Evolutionary conservation across 495 filamentous ascomycete genomes (phyloP).

Genomic region (Penicillium atrosanguineum): DNA sequence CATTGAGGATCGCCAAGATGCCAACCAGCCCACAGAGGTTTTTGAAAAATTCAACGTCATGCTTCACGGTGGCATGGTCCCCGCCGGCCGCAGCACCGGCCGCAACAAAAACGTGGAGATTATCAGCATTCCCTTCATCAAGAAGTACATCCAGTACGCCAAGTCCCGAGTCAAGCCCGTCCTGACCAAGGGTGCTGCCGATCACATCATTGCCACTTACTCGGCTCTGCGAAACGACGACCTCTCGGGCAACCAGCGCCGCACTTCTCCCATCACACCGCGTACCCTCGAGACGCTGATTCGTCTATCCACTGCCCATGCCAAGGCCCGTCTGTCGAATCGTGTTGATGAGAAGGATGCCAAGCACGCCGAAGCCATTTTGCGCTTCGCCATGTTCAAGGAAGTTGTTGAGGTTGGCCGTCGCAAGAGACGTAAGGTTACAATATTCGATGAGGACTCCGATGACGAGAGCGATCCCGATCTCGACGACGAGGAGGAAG

Average conservation of each 20-base stretch:
- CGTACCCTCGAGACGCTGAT: slow-evolving; percentile 97
- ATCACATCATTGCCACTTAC: slow-evolving; percentile 91
- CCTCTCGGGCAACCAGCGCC: slow-evolving; percentile 87
- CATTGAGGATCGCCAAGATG: slow-evolving; percentile 71
- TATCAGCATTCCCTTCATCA: slow-evolving; percentile 97
- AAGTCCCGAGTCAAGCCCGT: slow-evolving; percentile 89
- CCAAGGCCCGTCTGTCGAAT: slow-evolving; percentile 87
- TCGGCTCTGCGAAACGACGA: slow-evolving; percentile 94
- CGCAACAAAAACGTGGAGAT: slow-evolving; percentile 77
- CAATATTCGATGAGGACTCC: slow-evolving; percentile 48
- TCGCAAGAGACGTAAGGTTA: slow-evolving; percentile 63
- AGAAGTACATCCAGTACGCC: slow-evolving; percentile 99
- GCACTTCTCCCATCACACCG: slow-evolving; percentile 92
- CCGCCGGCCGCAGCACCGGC: slow-evolving; percentile 59
- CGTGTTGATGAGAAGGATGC: slow-evolving; percentile 93
- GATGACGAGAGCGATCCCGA: slow-evolving; percentile 41
- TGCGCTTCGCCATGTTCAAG: slow-evolving; percentile 97
- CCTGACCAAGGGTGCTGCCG: slow-evolving; percentile 87
- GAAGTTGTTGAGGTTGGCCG: slow-evolving; percentile 90
- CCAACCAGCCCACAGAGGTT: slow-evolving; percentile 75
- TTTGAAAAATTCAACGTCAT: slow-evolving; percentile 96
- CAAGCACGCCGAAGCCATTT: slow-evolving; percentile 80
- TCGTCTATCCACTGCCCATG: slow-evolving; percentile 93
- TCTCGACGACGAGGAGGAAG: slow-evolving; percentile 38
- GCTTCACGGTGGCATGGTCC: slow-evolving; percentile 87